Evolutionary conservation across 352 stramenopile species (phyloP), one percentile per base, ranked within the genome.

Genomic region (Sclerospora graminicola): DNA sequence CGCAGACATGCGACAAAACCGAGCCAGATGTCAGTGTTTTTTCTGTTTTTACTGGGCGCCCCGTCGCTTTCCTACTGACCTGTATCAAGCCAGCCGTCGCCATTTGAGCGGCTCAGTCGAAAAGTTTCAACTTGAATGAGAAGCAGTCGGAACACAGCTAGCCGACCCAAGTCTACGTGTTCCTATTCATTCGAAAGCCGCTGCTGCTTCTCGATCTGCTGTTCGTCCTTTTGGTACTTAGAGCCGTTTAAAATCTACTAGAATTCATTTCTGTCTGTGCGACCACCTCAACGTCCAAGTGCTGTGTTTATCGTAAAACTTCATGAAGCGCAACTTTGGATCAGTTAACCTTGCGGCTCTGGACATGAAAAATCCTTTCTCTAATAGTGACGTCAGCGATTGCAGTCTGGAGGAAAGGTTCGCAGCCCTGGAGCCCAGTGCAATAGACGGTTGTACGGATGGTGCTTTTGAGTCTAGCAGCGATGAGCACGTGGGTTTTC

Each of bases 251-350:
- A 26, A 26, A 6, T n/a, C 21, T 7, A 26, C 21, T n/a, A n/a
- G 21, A 26, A 6, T 26, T 26, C 21, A 26, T 26, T 26, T 6
- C 21, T 26, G n/a, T 7, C 26, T 10, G 26, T 10, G 7, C 26
- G 26, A 33, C 9, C 28, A 15, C n/a, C 10, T 33, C 28, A 33
- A 33, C 9, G 9, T 33, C 28, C n/a, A 15, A 5, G 28, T 33
- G n/a, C 28, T 33, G 9, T 33, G 10, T 20, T n/a, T 4, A 10
- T 0, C 34, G 29, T 26, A 19, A 48, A 30, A 18, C 15, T 10
- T 15, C 47, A 79, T 79, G 66, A 57, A 66, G 38, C 66, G 66
- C 31, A 79, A 79, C 51, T 79, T 64, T 41, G 66, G 66, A 43
- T 79, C 66, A 20, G 54, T 75, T 20, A 64, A 79, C 43, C 60